These are phyloP conservation scores for Epichloe brachyelytri DNA, from an alignment of 2,329 filamentous ascomycete species.

Conservation along the genomic window DNA sequence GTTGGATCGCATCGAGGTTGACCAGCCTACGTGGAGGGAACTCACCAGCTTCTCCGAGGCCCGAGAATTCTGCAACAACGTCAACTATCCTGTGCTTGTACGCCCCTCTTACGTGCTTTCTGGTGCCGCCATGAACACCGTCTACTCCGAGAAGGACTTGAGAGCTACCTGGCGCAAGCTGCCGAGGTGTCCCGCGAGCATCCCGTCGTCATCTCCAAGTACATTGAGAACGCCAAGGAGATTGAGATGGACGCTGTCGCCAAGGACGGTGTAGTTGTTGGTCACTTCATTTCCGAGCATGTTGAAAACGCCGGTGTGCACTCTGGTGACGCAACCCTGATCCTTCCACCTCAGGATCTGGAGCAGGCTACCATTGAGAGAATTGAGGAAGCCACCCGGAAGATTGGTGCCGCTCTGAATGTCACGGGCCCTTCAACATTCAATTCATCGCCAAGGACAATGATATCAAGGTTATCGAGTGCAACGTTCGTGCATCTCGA, in stretches of 20 bases:
- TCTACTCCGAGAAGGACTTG: conserved; percentile 90
- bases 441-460: conserved; percentile 99
- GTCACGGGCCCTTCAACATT: conserved; percentile 95
- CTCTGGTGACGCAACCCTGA: conserved; percentile 92
- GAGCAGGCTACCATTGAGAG: conserved; percentile 76
- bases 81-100: conserved; percentile 87
- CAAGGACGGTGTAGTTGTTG: conserved; percentile 74
- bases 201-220: conserved; percentile 97
- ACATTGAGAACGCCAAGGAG: conserved; percentile 98
- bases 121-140: conserved; percentile 97
- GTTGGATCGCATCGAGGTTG: conserved; percentile 86
- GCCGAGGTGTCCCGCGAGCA: conserved; percentile 89
- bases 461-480: conserved; percentile 99
- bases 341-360: conserved; percentile 87
- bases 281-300: conserved; percentile 96
- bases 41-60: conserved; percentile 90
- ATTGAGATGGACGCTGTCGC: conserved; percentile 99
- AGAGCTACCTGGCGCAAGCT: conserved; percentile 78
- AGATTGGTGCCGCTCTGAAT: conserved; percentile 89
- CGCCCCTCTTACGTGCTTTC: conserved; percentile 94
- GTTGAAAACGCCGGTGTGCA: conserved; percentile 98
- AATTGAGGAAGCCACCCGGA: conserved; percentile 88
- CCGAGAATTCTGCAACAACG: conserved; percentile 71
- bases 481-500: conserved; percentile 89
- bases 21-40: conserved; percentile 97